A percentile compares a stretch with the other conserved stretches of the same genome.
phyloP scores from a whole-genome alignment of 1,284 basidiomycete genomes.

The Puccinia coronata region DNA sequence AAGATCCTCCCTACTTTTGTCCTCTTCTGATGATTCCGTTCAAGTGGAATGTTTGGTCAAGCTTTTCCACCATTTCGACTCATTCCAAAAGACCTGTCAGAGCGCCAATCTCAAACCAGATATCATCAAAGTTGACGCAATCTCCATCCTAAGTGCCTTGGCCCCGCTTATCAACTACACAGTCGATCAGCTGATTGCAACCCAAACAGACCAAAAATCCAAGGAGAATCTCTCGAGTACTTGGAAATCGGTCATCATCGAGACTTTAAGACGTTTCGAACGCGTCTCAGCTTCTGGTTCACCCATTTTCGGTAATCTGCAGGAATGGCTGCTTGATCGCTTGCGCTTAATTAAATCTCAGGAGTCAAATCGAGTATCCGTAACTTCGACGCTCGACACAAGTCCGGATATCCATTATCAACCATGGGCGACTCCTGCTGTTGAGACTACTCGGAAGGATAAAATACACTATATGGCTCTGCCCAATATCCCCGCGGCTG shows the following conservation, averaged over 20 bases:
- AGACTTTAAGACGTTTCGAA: slow-evolving; percentile 43
- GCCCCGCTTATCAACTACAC: slow-evolving; percentile 32
- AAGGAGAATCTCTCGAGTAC: neutral
- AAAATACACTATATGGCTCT: slow-evolving; percentile 41
- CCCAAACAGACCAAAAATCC: slow-evolving; percentile 7
- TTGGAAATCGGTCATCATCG: slow-evolving; percentile 31
- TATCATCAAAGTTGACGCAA: slow-evolving; percentile 38
- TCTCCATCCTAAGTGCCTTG: slow-evolving; percentile 36
- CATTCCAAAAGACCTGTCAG: slow-evolving; percentile 35
- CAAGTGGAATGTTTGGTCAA: slow-evolving; percentile 29
- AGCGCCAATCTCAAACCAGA: slow-evolving; percentile 20
- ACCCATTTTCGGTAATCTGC: slow-evolving; percentile 30
- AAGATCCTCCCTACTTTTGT: neutral
- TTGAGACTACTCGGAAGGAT: neutral
- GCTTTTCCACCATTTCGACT: slow-evolving; percentile 39
- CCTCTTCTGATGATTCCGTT: neutral
- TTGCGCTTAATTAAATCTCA: slow-evolving; percentile 23
- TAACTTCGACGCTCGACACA: neutral
- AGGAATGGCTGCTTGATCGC: slow-evolving; percentile 40
- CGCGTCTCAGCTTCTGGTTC: neutral
- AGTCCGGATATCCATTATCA: neutral
- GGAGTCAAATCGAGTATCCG: neutral
- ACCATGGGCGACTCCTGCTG: neutral
- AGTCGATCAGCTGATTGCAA: slow-evolving; percentile 8
- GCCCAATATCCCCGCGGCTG: slow-evolving; percentile 21